A percentile compares a stretch with the other conserved stretches of the same genome.
Evolutionary conservation across 208 protist species (phyloP).

Genomic region (Vickermania ingenoplastis): DNA sequence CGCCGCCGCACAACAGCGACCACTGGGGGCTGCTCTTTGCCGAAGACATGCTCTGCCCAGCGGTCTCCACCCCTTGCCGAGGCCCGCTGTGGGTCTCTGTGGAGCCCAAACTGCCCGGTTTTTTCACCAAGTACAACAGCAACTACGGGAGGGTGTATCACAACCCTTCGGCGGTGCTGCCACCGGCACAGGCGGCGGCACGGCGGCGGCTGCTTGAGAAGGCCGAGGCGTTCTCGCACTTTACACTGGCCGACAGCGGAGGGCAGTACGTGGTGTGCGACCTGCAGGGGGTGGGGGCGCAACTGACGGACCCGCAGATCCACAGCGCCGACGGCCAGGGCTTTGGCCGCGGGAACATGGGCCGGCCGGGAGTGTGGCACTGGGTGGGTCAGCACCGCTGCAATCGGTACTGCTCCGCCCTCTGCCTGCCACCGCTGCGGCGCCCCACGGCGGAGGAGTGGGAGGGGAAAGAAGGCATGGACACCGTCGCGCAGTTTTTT

Average conservation of each 20-base stretch:
- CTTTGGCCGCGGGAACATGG: slow-evolving; percentile 49
- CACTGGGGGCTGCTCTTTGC: not conserved
- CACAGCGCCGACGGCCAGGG: slow-evolving; percentile 35
- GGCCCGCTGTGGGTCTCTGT: slow-evolving; percentile 33
- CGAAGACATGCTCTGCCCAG: too few species aligned
- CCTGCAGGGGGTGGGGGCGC: slow-evolving; percentile 37
- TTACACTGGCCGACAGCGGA: slow-evolving; percentile 27
- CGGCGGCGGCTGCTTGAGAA: slow-evolving; percentile 8
- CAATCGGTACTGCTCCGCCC: slow-evolving; percentile 13
- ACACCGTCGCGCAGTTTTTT: too few species aligned
- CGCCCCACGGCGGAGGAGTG: not conserved
- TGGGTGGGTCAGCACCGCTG: slow-evolving; percentile 23
- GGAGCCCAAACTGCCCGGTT: slow-evolving; percentile 40
- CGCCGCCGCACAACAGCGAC: not conserved
- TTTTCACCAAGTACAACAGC: slow-evolving; percentile 44
- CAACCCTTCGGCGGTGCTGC: not conserved
- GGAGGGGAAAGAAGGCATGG: not conserved
- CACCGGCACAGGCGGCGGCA: not conserved
- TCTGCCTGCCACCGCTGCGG: slow-evolving; percentile 10
- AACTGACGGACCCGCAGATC: slow-evolving; percentile 58
- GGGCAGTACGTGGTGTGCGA: slow-evolving; percentile 37
- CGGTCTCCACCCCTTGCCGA: too few species aligned
- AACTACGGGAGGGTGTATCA: slow-evolving; percentile 1
- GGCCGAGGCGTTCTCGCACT: slow-evolving; percentile 65
- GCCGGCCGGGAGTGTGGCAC: slow-evolving; percentile 26